phyloP scores from a whole-genome alignment of 129 eudicot species.

The Dittrichia graveolens region DNA sequence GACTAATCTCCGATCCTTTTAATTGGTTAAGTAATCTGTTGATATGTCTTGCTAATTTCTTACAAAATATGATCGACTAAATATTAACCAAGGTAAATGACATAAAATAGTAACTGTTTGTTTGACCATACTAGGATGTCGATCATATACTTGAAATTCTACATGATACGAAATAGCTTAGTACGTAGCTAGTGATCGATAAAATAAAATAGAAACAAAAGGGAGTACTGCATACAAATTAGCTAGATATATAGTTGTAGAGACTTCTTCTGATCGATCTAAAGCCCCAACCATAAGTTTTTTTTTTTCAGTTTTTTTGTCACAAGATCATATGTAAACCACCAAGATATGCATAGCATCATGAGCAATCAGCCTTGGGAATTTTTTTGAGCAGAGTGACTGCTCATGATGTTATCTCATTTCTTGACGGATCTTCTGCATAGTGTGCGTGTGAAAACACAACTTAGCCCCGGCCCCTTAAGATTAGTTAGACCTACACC shows the following conservation, averaged over 20 bases:
- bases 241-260: constrained; percentile 39
- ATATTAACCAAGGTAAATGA: not conserved
- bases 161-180: constrained; percentile 23
- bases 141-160: constrained; percentile 22
- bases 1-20: too few relatives aligned
- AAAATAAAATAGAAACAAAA: constrained; percentile 26
- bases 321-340: constrained; percentile 32
- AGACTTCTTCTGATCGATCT: constrained; percentile 24
- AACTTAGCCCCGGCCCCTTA: not conserved
- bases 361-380: constrained; percentile 93
- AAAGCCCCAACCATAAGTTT: constrained; percentile 29
- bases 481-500: constrained; percentile 22
- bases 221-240: constrained; percentile 22
- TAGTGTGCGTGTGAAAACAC: constrained; percentile 20
- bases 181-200: not conserved
- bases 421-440: constrained; percentile 39
- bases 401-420: constrained; percentile 93
- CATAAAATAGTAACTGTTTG: not conserved
- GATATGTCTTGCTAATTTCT: not conserved
- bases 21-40: too few relatives aligned
- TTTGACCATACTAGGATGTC: constrained; percentile 27
- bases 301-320: constrained; percentile 22
- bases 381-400: constrained; percentile 65
- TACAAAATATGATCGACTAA: not conserved
- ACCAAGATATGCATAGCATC: constrained; percentile 84